phyloP scores from a whole-genome alignment of 2,329 filamentous ascomycete species.

The Aspergillus felis region DNA sequence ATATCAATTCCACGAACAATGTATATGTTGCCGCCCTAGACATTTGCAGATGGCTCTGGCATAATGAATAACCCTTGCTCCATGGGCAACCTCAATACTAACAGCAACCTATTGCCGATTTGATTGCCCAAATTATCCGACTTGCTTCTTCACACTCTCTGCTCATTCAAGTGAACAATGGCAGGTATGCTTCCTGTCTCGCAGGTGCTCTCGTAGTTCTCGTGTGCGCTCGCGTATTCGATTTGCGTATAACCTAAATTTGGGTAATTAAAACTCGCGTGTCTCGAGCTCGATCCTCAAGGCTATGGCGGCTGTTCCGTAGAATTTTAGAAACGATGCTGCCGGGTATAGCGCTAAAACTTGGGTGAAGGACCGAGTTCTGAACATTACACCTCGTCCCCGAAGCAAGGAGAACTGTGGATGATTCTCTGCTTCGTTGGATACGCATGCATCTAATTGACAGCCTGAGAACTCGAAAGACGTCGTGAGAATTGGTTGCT shows the following conservation, averaged over 20 bases:
- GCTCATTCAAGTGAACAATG: background rate
- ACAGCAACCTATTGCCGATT: background rate
- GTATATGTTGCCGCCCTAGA: constrained; percentile 27
- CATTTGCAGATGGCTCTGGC: background rate
- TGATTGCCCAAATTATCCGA: background rate
- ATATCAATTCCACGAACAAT: constrained; percentile 69
- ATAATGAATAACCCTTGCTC: background rate
- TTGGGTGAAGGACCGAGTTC: background rate
- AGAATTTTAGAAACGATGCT: background rate
- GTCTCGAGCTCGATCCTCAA: background rate
- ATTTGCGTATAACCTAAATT: background rate
- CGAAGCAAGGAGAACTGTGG: background rate
- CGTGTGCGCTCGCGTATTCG: background rate
- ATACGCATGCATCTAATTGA: background rate
- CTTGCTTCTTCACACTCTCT: background rate
- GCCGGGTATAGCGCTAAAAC: too few relatives aligned
- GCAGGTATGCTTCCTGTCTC: background rate
- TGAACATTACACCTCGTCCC: background rate
- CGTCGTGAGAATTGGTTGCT: background rate
- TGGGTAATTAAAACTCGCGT: background rate
- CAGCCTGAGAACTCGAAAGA: background rate
- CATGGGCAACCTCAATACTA: background rate
- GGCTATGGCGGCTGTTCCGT: background rate
- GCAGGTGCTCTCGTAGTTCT: background rate
- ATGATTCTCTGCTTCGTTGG: background rate